Percentiles rank a stretch among this genome's conserved stretches.
These are phyloP conservation scores for Russula foetens DNA, from an alignment of 768 basidiomycete species.

Conservation along the genomic window DNA sequence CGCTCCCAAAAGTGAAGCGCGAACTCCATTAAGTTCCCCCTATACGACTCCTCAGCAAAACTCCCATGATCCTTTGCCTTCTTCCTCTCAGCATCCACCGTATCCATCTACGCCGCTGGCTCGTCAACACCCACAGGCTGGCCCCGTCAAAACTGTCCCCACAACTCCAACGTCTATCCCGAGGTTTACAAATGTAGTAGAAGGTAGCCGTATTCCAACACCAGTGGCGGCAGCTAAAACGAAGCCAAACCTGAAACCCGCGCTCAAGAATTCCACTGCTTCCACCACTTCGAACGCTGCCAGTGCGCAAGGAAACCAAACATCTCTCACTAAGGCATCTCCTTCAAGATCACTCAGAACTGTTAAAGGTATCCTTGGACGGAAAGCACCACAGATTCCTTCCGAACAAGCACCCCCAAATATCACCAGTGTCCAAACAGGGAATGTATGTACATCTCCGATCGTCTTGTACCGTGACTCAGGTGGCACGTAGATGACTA, in stretches of 20 bases:
- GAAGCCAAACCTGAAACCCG: conserved; percentile 16
- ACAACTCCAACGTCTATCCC: neutral
- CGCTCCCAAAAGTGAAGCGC: conserved; percentile 13
- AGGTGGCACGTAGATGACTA: neutral
- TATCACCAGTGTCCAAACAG: neutral
- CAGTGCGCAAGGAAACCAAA: neutral
- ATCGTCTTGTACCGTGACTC: neutral
- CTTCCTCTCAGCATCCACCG: neutral
- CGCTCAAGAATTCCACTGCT: conserved; percentile 11
- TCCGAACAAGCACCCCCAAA: neutral
- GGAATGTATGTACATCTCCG: conserved; percentile 1
- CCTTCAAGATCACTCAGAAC: conserved; percentile 17
- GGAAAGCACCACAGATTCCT: conserved; percentile 14
- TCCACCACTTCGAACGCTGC: neutral
- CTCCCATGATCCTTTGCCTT: neutral
- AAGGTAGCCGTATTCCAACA: conserved; percentile 15
- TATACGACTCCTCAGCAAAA: neutral
- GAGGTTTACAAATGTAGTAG: neutral
- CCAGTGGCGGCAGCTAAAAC: neutral
- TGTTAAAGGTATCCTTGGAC: conserved; percentile 14
- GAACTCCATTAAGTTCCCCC: neutral
- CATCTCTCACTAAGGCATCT: conserved; percentile 16
- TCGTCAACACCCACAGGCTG: conserved; percentile 5
- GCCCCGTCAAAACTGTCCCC: neutral
- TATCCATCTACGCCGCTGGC: conserved; percentile 6